Percentiles rank a stretch among this genome's conserved stretches.
phyloP scores from a whole-genome alignment of 257 asterid species.

The Handroanthus guayacan region DNA sequence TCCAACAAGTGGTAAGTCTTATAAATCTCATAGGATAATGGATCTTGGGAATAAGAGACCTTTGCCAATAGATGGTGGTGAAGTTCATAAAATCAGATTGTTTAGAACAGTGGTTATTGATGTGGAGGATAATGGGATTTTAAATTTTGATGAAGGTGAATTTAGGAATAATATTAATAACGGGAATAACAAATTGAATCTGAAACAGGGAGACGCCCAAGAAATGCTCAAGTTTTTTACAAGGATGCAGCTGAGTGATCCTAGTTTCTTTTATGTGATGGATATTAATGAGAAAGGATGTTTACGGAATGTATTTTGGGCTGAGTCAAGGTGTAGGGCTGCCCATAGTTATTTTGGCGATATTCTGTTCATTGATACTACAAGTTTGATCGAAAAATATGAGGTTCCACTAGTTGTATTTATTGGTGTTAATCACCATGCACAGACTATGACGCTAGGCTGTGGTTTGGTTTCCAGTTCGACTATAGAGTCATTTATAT shows the following conservation, averaged over 20 bases:
- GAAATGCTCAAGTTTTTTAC: constrained; percentile 52
- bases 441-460: constrained; percentile 56
- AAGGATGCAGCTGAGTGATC: constrained; percentile 55
- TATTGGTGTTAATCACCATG: constrained; percentile 65
- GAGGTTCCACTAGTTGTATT: constrained; percentile 64
- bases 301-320: constrained; percentile 66
- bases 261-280: constrained; percentile 64
- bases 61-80: constrained; percentile 47
- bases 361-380: constrained; percentile 49
- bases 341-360: constrained; percentile 62
- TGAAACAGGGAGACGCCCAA: constrained; percentile 59
- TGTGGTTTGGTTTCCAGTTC: constrained; percentile 62
- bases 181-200: constrained; percentile 47
- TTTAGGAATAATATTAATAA: constrained; percentile 34
- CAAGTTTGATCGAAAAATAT: constrained; percentile 46
- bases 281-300: constrained; percentile 66
- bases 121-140: constrained; percentile 43
- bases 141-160: constrained; percentile 42
- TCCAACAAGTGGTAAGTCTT: constrained; percentile 47
- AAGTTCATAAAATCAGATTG: constrained; percentile 52
- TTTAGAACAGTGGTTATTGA: constrained; percentile 59
- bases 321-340: constrained; percentile 54
- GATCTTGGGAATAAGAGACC: constrained; percentile 60
- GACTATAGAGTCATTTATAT: constrained; percentile 54
- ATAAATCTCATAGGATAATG: constrained; percentile 53